Evolutionary conservation across 306 rosid genomes (phyloP), one percentile per base, ranked within the genome.

Genomic region (Malus fusca): DNA sequence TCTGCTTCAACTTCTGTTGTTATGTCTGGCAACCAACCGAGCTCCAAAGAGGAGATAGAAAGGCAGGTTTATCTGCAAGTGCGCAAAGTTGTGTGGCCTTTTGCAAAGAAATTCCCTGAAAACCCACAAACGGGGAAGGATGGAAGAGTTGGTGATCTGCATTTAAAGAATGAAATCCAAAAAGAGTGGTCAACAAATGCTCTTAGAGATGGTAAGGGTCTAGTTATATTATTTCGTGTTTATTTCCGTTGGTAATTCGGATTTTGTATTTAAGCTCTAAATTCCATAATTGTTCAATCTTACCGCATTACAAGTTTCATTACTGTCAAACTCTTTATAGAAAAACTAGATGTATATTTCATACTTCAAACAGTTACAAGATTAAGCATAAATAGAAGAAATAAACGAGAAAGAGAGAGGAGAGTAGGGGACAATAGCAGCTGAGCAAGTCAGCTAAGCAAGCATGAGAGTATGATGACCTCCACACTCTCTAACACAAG

Each of bases 181-280:
- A 68, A 55, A 26, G 77, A 43, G 21, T 48, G 71, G 77, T 51
- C 75, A 55, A 31, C 68, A 48, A 35, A 48, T 66, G 40, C 69
- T 40, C 58, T 51, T 9, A 44, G 67, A 23, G 72, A 58, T n/a
- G 81, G 86, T 83, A 75, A 70, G 53, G 8, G 53, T 42, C 48
- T 43, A 3, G 48, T 6, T 69, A 8, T 71, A 7, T 40, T 18
- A 3, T 55, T 28, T 51, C 51, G 42, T 69, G 8, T 66, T 60
- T 15, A 17, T 63, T 30, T 63, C 40, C 18, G 2, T 55, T 31
- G 3, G 60, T 18, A 9, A 55, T 55, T 55, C 18, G 25, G 25
- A 53, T 15, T 48, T 15, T 48, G 18, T 48, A 11, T 48, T 35
- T 35, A 35, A 35, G 42, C 42, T 35, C 42, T 35, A 35, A 35